Percentiles rank a stretch among this genome's conserved stretches.
Evolutionary conservation across 805 yeast genomes (phyloP).

Genomic region (Starmera quercuum): DNA sequence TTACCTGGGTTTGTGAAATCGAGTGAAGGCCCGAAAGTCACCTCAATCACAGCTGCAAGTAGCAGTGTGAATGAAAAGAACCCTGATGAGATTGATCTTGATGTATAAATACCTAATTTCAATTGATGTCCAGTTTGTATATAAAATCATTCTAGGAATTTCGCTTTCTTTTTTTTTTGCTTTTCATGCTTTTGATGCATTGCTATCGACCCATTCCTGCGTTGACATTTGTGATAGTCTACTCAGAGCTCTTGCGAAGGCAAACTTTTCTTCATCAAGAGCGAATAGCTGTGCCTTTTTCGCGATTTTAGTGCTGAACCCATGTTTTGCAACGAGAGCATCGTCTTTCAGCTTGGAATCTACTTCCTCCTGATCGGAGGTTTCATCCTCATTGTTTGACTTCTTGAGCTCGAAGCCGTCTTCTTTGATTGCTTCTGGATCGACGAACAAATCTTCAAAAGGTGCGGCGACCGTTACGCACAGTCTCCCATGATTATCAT

Average conservation of each 20-base stretch:
- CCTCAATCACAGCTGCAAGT: constrained; percentile 15
- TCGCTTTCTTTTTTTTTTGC: neutral
- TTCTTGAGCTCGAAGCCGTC: constrained; percentile 24
- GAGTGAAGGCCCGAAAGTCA: constrained; percentile 26
- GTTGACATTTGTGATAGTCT: constrained; percentile 92
- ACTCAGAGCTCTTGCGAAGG: constrained; percentile 91
- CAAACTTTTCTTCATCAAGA: constrained; percentile 91
- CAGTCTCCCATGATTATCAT: constrained; percentile 80
- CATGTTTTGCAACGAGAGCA: constrained; percentile 65
- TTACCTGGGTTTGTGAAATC: constrained; percentile 45
- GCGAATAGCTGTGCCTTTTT: constrained; percentile 71
- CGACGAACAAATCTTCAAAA: constrained; percentile 79
- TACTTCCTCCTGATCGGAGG: constrained; percentile 45
- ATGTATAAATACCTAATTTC: constrained; percentile 21
- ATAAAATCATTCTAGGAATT: neutral
- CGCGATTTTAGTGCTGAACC: constrained; percentile 66
- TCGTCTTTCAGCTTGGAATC: constrained; percentile 56
- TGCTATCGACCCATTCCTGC: constrained; percentile 74
- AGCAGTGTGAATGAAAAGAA: constrained; percentile 20
- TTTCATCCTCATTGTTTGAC: constrained; percentile 22
- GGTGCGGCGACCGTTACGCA: constrained; percentile 88
- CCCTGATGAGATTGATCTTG: constrained; percentile 58
- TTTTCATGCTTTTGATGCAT: constrained; percentile 2
- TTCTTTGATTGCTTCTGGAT: constrained; percentile 50
- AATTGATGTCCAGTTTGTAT: neutral